phyloP scores from a whole-genome alignment of 352 stramenopile genomes.

The Globisporangium recalcitrans region DNA sequence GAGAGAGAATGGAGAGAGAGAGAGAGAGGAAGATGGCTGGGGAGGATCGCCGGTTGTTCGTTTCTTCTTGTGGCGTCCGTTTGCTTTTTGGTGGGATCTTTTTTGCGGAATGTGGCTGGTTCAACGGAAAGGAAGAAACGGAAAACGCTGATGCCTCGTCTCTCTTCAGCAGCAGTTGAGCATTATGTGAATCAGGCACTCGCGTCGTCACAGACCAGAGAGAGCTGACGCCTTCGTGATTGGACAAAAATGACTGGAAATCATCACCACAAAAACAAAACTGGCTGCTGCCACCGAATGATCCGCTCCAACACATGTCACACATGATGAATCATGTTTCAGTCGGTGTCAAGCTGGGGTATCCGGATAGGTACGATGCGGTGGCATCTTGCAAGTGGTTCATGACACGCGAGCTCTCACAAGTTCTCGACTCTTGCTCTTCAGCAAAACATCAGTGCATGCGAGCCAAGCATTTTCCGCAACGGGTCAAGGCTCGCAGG shows the following conservation, averaged over 20 bases:
- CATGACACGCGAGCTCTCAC: background rate
- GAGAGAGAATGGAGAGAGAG: background rate
- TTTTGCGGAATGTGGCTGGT: conserved; percentile 4
- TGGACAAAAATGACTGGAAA: background rate
- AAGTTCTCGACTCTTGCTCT: too few species aligned
- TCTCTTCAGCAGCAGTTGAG: background rate
- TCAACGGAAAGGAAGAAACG: conserved; percentile 4
- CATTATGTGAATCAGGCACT: background rate
- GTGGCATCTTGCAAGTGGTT: background rate
- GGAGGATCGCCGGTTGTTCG: background rate
- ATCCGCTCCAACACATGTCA: background rate
- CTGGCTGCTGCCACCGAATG: background rate
- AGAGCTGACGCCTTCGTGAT: background rate
- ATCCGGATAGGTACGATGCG: too few species aligned
- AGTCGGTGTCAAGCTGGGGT: too few species aligned
- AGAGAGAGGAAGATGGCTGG: too few species aligned
- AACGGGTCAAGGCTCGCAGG: too few species aligned
- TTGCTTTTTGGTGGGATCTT: conserved; percentile 4
- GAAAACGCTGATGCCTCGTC: conserved; percentile 1
- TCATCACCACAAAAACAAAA: conserved; percentile 1
- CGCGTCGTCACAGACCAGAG: background rate
- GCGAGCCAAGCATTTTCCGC: too few species aligned
- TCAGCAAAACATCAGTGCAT: too few species aligned
- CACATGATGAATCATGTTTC: background rate
- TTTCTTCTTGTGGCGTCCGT: background rate